phyloP scores from a whole-genome alignment of 2,329 filamentous ascomycete species.

The Calonectria crousiana region DNA sequence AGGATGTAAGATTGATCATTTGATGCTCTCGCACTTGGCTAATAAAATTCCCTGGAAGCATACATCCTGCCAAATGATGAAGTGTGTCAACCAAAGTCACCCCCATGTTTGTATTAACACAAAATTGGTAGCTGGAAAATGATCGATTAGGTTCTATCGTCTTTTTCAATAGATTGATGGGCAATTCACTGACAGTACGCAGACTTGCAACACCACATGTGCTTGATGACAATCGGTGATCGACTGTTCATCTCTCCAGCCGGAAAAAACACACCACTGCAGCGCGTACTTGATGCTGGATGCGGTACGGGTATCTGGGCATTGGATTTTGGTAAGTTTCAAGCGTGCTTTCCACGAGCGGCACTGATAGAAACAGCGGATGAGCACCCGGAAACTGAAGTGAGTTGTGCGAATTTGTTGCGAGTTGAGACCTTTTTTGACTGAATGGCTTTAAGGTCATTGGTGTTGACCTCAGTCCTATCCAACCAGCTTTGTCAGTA shows the following conservation, averaged over 20 bases:
- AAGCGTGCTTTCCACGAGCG: fast-evolving
- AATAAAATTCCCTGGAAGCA: background rate
- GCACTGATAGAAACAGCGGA: slow-evolving; percentile 14
- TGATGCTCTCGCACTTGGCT: background rate
- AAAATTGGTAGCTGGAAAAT: slow-evolving; percentile 21
- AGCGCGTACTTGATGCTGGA: slow-evolving; percentile 28
- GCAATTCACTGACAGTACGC: background rate
- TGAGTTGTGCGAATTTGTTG: background rate
- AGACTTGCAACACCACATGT: slow-evolving; percentile 31
- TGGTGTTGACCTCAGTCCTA: slow-evolving; percentile 33
- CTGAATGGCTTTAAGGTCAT: slow-evolving; percentile 21
- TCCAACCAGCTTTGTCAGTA: slow-evolving; percentile 31
- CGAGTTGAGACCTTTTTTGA: background rate
- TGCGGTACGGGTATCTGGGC: slow-evolving; percentile 34
- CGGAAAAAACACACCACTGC: background rate
- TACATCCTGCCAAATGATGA: slow-evolving; percentile 33
- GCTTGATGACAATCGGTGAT: slow-evolving; percentile 21
- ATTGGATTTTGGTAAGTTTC: slow-evolving; percentile 27
- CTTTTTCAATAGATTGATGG: background rate
- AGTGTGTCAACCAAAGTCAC: background rate
- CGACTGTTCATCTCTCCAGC: slow-evolving; percentile 18
- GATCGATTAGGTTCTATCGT: slow-evolving; percentile 21
- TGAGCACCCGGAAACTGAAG: slow-evolving; percentile 30
- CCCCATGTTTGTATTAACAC: background rate
- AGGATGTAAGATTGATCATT: slow-evolving; percentile 21